These are phyloP conservation scores for Serendipita sp. DNA, from an alignment of 768 basidiomycete genomes.

Conservation along the genomic window DNA sequence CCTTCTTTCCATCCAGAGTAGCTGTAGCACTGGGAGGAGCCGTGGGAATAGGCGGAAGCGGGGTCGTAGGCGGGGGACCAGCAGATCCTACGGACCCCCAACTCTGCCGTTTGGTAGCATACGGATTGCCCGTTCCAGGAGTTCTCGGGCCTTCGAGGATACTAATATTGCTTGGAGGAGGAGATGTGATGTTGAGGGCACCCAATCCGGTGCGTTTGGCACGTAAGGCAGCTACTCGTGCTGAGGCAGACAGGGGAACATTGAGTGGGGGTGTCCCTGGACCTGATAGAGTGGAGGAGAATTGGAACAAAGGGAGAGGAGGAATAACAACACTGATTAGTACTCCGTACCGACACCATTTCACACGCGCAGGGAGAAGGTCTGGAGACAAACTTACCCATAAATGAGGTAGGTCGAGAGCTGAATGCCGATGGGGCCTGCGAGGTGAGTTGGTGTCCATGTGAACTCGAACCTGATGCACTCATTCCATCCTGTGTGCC, in stretches of 20 bases:
- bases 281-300: background rate
- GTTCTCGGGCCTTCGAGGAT: background rate
- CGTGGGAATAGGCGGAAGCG: background rate
- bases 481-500: background rate
- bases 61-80: background rate
- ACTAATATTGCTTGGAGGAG: background rate
- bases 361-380: background rate
- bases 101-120: background rate
- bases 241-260: conserved; percentile 1
- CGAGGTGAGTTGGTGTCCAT: background rate
- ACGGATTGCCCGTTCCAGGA: background rate
- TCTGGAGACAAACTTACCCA: background rate
- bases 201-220: background rate
- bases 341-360: background rate
- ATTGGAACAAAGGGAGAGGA: background rate
- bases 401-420: background rate
- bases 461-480: background rate
- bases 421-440: background rate
- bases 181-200: background rate
- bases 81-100: background rate
- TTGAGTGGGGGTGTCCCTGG: conserved; percentile 2
- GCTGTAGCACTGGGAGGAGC: background rate
- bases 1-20: background rate
- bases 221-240: background rate
- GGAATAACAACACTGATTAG: background rate